Evolutionary conservation across 441 rosid species (phyloP).

Genomic region (Raphanus hybrid): DNA sequence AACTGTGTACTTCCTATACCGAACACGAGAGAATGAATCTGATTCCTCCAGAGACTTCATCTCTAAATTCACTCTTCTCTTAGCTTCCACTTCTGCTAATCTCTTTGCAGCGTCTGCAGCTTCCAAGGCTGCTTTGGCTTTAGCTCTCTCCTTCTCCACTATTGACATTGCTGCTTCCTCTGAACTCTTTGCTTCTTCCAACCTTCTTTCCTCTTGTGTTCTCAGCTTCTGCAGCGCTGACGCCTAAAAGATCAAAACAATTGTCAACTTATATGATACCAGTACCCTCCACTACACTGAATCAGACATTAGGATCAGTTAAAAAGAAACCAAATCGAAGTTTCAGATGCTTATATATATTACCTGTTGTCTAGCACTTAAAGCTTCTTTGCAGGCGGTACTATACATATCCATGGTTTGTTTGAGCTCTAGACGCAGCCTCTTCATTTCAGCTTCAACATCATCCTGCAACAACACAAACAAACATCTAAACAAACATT

Average conservation of each 20-base stretch:
- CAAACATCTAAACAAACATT: constrained; percentile 1
- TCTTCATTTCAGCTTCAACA: constrained; percentile 87
- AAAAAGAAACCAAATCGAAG: background rate
- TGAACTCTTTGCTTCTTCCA: constrained; percentile 55
- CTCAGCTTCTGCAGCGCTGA: constrained; percentile 55
- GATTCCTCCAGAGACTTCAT: constrained; percentile 46
- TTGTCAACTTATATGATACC: background rate
- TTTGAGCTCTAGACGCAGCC: constrained; percentile 85
- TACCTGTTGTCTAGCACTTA: constrained; percentile 81
- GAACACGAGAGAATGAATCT: constrained; percentile 29
- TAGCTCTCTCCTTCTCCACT: constrained; percentile 53
- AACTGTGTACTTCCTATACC: constrained; percentile 59
- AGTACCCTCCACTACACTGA: background rate
- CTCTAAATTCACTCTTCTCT: constrained; percentile 44
- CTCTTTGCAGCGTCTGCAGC: constrained; percentile 57
- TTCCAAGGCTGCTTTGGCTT: constrained; percentile 53
- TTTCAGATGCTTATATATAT: background rate
- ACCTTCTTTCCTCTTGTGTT: constrained; percentile 45
- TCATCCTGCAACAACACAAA: constrained; percentile 64
- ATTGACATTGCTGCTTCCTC: constrained; percentile 55
- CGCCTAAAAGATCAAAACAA: constrained; percentile 44
- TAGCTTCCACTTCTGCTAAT: constrained; percentile 53
- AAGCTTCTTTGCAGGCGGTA: constrained; percentile 91
- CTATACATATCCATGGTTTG: constrained; percentile 97
- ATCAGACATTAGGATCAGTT: background rate